These are phyloP conservation scores for Chlorencoelia australis DNA, from an alignment of 2,329 filamentous ascomycete genomes.

Conservation along the genomic window DNA sequence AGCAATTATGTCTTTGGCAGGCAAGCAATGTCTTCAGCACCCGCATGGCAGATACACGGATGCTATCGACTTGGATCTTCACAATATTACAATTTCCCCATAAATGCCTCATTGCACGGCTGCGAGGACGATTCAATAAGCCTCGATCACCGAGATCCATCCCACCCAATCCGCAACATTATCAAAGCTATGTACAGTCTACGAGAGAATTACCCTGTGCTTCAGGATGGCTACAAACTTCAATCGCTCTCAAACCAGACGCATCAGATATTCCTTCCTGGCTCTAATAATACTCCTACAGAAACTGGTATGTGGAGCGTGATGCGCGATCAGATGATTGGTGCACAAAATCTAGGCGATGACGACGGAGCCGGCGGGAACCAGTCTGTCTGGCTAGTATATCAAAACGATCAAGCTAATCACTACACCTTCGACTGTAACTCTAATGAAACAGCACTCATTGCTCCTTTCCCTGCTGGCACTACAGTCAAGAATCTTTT, in stretches of 20 bases:
- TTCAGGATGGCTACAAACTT: slow-evolving; percentile 49
- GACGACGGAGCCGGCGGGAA: not conserved
- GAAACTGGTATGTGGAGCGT: not conserved
- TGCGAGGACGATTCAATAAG: slow-evolving; percentile 47
- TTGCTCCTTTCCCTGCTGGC: slow-evolving; percentile 41
- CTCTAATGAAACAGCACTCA: slow-evolving; percentile 33
- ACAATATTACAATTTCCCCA: slow-evolving; percentile 48
- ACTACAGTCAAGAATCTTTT: slow-evolving; percentile 51
- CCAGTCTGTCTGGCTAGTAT: not conserved
- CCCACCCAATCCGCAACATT: slow-evolving; percentile 48
- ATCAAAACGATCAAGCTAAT: not conserved
- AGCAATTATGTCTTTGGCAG: slow-evolving; percentile 56
- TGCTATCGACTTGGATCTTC: slow-evolving; percentile 48
- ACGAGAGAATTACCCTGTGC: slow-evolving; percentile 42
- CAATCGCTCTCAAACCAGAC: slow-evolving; percentile 47
- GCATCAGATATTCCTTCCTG: slow-evolving; percentile 40
- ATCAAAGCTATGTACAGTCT: slow-evolving; percentile 52
- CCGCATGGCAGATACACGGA: slow-evolving; percentile 54
- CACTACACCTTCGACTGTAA: slow-evolving; percentile 31
- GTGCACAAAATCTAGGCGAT: not conserved
- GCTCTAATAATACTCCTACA: slow-evolving; percentile 28
- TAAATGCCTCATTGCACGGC: slow-evolving; percentile 42
- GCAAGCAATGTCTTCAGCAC: slow-evolving; percentile 49
- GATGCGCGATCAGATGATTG: not conserved
- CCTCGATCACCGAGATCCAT: slow-evolving; percentile 52